Base-by-base conservation (phyloP, 2,329 filamentous ascomycete species). In the Ascochyta clinopodiicola region DNA sequence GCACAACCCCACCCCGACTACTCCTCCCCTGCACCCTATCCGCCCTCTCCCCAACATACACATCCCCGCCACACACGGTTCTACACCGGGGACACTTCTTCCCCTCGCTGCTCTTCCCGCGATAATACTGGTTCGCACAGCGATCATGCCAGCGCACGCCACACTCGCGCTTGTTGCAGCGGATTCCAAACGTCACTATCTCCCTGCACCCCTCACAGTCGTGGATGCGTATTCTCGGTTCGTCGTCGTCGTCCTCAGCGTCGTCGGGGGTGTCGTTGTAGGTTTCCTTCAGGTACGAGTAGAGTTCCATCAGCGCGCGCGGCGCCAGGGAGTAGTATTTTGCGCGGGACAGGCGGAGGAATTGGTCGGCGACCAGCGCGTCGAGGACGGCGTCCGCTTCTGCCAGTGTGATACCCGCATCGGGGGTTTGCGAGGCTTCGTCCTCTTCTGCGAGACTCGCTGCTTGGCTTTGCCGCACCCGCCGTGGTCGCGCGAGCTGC, bases 171-270 rank as follows among this genome's bases (percentile, higher is more conserved):
- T 72, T 63, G 17, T 64, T 62, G 38, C 72, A 74, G 35, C 72
- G 54, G 4, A 71, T 51, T 1, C 72, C 84, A 61, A 89, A 79
- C 0, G 94, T 99, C 36, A 98, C 86, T 59, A 98, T 89, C 62
- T 96, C 92, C 74, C 87, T 90, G 76, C 95, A 99, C 0, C 91
- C 92, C 69, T 89, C 85, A 73, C 95, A 99, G 60, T 88, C 86
- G 77, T 95, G 96, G 72, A 99, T 90, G 59, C 87, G 86, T 70
- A 91, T 59, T 10, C 56, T 55, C 0, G 70, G 75, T 1, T 77
- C 77, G 0, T 78, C 71, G 0, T 78, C 71, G 31, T 86, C 86
- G 9, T 85, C 86, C 1, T 81, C 80, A 9, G 56, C 58, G 9
- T 85, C 86, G 1, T 35, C 32, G n/a, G 32, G 7, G 15, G 81